Conservation (phyloP, 768 basidiomycete species). For the Hygrophoropsis aurantiaca region DNA sequence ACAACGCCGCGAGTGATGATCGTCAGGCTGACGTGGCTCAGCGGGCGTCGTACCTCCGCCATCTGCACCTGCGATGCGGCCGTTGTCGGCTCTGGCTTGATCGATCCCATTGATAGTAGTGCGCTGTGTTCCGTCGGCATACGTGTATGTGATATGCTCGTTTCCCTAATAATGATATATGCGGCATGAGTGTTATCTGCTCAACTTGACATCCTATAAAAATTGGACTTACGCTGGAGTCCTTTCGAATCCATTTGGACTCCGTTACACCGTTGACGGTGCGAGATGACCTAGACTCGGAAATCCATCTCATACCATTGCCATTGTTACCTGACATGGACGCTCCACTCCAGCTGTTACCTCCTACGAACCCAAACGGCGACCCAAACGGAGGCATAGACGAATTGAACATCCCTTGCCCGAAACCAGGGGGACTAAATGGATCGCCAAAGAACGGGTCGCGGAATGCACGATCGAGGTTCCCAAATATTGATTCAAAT, state of each 20-base stretch:
- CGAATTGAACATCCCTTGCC: slow-evolving; percentile 5
- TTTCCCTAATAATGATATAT: slow-evolving; percentile 54
- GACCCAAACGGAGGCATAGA: slow-evolving; percentile 7
- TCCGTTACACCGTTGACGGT: slow-evolving; percentile 70
- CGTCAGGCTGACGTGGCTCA: slow-evolving; percentile 14
- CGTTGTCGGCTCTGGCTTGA: slow-evolving; percentile 21
- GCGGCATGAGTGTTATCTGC: slow-evolving; percentile 7
- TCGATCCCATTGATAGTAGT: slow-evolving; percentile 69
- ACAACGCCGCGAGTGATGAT: not conserved
- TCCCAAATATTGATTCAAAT: slow-evolving; percentile 71
- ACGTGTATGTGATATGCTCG: slow-evolving; percentile 65
- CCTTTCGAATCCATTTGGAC: slow-evolving; percentile 51
- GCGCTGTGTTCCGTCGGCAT: slow-evolving; percentile 65
- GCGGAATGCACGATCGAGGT: slow-evolving; percentile 35
- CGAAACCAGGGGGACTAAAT: slow-evolving; percentile 13
- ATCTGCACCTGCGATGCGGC: slow-evolving; percentile 7
- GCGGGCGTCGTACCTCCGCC: not conserved
- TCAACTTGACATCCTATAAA: not conserved
- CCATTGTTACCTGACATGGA: slow-evolving; percentile 18
- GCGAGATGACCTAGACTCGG: slow-evolving; percentile 56
- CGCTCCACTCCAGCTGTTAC: slow-evolving; percentile 11
- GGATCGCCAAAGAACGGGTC: slow-evolving; percentile 37
- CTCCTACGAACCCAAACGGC: slow-evolving; percentile 4
- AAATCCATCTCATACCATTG: slow-evolving; percentile 39
- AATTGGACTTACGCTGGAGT: slow-evolving; percentile 52